Evolutionary conservation across 306 rosid genomes (phyloP).

Genomic region (Glycine soja): DNA sequence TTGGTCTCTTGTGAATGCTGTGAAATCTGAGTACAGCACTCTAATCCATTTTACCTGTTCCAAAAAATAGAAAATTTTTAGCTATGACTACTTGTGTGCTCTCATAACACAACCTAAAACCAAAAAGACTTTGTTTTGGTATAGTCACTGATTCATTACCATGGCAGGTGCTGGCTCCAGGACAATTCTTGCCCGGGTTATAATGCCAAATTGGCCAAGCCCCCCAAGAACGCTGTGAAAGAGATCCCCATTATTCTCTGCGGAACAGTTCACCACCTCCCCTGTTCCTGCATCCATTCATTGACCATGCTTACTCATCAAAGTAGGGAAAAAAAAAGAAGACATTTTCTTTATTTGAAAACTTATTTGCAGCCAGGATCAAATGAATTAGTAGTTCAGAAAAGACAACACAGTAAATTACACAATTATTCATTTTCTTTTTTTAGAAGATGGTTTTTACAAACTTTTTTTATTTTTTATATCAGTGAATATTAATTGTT

Average conservation of each 20-base stretch:
- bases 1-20: slow-evolving; percentile 78
- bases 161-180: slow-evolving; percentile 86
- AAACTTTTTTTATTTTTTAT: slow-evolving; percentile 48
- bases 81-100: background rate
- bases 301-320: slow-evolving; percentile 18
- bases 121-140: slow-evolving; percentile 38
- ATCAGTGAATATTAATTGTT: too few relatives aligned
- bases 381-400: slow-evolving; percentile 31
- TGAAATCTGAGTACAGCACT: slow-evolving; percentile 67
- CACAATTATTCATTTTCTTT: too few relatives aligned
- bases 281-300: slow-evolving; percentile 82
- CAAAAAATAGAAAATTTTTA: background rate
- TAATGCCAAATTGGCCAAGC: slow-evolving; percentile 96
- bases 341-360: background rate
- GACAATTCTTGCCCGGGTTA: slow-evolving; percentile 81
- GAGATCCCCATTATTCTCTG: slow-evolving; percentile 75
- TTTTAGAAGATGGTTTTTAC: slow-evolving; percentile 33
- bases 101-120: slow-evolving; percentile 4
- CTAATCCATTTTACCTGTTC: slow-evolving; percentile 65
- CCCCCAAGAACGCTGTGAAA: slow-evolving; percentile 97
- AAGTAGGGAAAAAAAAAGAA: background rate
- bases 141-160: slow-evolving; percentile 49
- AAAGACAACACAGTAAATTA: background rate
- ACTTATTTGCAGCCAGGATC: background rate
- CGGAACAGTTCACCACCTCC: slow-evolving; percentile 76